Conservation (phyloP, 176 grass and related monocot species). For the Oryza nivara region DNA sequence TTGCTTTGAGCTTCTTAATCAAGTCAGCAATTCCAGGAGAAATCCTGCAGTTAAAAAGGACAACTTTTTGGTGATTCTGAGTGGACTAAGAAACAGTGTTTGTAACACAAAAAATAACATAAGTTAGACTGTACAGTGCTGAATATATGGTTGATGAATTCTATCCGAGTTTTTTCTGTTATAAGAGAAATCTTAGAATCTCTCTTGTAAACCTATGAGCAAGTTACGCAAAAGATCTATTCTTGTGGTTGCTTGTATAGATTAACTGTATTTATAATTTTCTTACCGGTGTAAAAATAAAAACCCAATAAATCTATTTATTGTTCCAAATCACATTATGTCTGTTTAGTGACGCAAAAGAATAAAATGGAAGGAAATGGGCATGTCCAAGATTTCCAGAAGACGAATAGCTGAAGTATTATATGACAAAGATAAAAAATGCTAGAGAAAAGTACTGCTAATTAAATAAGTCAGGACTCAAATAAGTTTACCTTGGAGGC, state of each 20-base stretch:
- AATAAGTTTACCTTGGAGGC: slow-evolving; percentile 60
- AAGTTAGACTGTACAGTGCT: neutral
- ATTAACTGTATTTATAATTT: neutral
- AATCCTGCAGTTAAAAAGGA: slow-evolving; percentile 56
- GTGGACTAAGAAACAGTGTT: neutral
- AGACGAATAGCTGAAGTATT: neutral
- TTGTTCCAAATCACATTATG: neutral
- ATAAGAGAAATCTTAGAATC: neutral
- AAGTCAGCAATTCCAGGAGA: slow-evolving; percentile 82
- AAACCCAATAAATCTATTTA: neutral
- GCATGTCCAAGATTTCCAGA: neutral
- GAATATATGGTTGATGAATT: slow-evolving; percentile 5
- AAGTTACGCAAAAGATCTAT: neutral
- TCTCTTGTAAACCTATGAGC: neutral
- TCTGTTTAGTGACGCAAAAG: neutral
- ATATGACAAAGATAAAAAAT: neutral
- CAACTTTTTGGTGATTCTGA: slow-evolving; percentile 7
- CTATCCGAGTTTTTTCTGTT: slow-evolving; percentile 3
- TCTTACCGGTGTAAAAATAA: neutral
- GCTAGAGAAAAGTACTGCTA: neutral
- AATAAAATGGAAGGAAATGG: neutral
- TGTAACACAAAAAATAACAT: neutral
- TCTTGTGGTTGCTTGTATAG: neutral
- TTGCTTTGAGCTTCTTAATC: slow-evolving; percentile 72
- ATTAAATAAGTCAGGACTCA: neutral